Evolutionary conservation across 345 rosid genomes (phyloP), one percentile per base, ranked within the genome.

Genomic region (Salix purpurea): DNA sequence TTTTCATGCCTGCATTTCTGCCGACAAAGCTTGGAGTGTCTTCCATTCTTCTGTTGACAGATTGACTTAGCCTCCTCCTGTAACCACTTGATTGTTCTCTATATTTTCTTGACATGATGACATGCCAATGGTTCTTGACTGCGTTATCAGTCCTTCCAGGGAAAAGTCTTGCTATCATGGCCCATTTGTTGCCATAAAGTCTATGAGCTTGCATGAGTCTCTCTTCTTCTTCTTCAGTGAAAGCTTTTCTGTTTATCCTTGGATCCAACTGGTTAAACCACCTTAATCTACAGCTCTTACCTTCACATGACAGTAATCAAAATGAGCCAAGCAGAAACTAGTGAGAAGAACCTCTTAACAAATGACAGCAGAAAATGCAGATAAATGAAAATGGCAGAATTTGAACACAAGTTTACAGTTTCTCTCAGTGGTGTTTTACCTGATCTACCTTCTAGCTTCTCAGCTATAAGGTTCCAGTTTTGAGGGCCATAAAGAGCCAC

Each of bases 81-180:
- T 85, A 91, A 19, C 91, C 90, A 69, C 81, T 88, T 18, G 98
- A 91, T 80, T 93, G 98, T 30, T 96, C 94, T 77, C 98, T 90
- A 83, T 87, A 91, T 78, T 96, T 96, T 73, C 97, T 94, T 46
- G 99, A 96, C 99, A 96, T 96, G 13, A 96, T 83, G 18, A 96
- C 99, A 87, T 96, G 99, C 98, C 98, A 96, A 82, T 96, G 98
- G 71, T 96, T 96, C 93, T 96, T 96, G 37, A 96, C 97, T 39
- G 98, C 93, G 74, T 96, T 96, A 84, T 96, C 99, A n/a, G 99
- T 96, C 77, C 99, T 89, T 30, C 99, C 99, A 24, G 99, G 98
- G 74, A 96, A 96, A 14, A 96, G 88, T 88, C 97, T 86, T 0
- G 99, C 97, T 68, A 96, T 96, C 97, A 96, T 90, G 65, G 99